Evolutionary conservation across 768 basidiomycete genomes (phyloP).

Genomic region (Mycena pura): DNA sequence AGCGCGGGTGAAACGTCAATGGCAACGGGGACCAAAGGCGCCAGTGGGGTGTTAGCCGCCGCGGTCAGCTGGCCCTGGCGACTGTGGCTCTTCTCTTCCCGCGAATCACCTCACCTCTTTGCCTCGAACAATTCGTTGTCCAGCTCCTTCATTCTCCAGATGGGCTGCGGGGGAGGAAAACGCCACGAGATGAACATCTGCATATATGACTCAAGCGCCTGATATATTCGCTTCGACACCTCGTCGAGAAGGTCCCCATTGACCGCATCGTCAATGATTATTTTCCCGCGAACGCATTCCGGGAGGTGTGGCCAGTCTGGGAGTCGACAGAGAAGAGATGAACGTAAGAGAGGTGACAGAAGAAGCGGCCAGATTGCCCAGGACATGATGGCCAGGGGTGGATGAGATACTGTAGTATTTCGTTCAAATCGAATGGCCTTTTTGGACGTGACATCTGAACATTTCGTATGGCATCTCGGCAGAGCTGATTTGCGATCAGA

Average conservation of each 20-base stretch:
- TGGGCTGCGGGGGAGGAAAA: conserved; percentile 91
- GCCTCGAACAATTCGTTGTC: conserved; percentile 77
- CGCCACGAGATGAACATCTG: conserved; percentile 90
- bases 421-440: too few relatives aligned
- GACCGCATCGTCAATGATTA: conserved; percentile 40
- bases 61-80: conserved; percentile 50
- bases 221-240: conserved; percentile 80
- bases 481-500: too few relatives aligned
- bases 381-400: conserved; percentile 31
- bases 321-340: conserved; percentile 38
- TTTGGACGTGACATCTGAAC: too few relatives aligned
- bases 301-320: conserved; percentile 37
- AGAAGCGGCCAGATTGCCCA: conserved; percentile 28
- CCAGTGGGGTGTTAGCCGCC: conserved; percentile 43
- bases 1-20: conserved; percentile 6
- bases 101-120: conserved; percentile 74
- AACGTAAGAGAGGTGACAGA: conserved; percentile 35
- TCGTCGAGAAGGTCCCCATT: conserved; percentile 66
- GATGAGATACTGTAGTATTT: too few relatives aligned
- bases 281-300: conserved; percentile 24
- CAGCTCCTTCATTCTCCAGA: conserved; percentile 86
- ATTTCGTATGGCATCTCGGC: too few relatives aligned
- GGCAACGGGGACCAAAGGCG: background rate
- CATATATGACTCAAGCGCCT: conserved; percentile 83
- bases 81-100: conserved; percentile 72